Percentiles rank a stretch among this genome's conserved stretches.
Evolutionary conservation across 1,139 yeast species (phyloP).

Genomic region (Hansenula lynferdii): DNA sequence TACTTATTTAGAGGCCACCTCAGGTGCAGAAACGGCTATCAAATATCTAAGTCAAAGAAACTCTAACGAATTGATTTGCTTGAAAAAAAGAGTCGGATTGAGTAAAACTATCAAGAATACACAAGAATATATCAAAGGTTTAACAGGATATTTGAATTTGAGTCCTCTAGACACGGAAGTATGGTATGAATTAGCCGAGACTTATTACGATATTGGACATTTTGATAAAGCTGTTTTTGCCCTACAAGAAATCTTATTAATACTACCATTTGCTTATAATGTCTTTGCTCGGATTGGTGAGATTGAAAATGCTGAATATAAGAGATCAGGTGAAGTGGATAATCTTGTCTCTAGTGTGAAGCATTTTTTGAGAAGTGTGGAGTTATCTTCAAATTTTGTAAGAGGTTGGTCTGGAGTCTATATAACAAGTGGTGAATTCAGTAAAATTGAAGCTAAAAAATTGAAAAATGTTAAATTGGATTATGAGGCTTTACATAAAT

Average conservation of each 20-base stretch:
- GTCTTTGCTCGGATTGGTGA: slow-evolving; percentile 65
- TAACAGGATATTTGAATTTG: slow-evolving; percentile 24
- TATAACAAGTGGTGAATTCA: slow-evolving; percentile 31
- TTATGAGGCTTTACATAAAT: slow-evolving; percentile 23
- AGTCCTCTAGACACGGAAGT: slow-evolving; percentile 68
- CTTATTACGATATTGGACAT: slow-evolving; percentile 56
- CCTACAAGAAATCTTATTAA: slow-evolving; percentile 62
- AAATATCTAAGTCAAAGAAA: slow-evolving; percentile 29
- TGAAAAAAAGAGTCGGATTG: slow-evolving; percentile 32
- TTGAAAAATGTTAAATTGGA: slow-evolving; percentile 10
- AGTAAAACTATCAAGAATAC: slow-evolving; percentile 22
- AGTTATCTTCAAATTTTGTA: slow-evolving; percentile 62
- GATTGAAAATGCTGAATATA: slow-evolving; percentile 16
- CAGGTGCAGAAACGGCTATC: slow-evolving; percentile 34
- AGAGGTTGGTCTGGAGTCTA: slow-evolving; percentile 78
- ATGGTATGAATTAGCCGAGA: slow-evolving; percentile 72
- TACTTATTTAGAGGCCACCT: slow-evolving; percentile 52
- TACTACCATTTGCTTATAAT: slow-evolving; percentile 69
- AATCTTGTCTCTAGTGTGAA: slow-evolving; percentile 29
- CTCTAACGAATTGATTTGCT: slow-evolving; percentile 27
- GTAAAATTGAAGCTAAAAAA: slow-evolving; percentile 15
- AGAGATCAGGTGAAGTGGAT: slow-evolving; percentile 8
- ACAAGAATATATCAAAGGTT: slow-evolving; percentile 23
- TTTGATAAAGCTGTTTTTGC: slow-evolving; percentile 64
- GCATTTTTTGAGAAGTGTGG: slow-evolving; percentile 65